Conservation (phyloP, 148 eudicot species). For the Chenopodium berlandieri region DNA sequence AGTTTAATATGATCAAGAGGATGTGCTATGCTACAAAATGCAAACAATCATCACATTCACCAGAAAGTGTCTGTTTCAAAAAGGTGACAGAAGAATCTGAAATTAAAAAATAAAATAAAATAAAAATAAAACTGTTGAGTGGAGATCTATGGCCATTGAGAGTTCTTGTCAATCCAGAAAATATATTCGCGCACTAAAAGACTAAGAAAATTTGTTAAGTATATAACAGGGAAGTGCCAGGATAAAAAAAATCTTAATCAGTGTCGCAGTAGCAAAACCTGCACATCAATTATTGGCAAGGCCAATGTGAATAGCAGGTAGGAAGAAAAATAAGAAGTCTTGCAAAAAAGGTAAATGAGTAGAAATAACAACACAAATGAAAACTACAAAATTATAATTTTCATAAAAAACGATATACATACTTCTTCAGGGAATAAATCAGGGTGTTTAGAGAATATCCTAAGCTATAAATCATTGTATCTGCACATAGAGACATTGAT, state of each 20-base stretch:
- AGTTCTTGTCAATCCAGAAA: background rate
- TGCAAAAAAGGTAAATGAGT: background rate
- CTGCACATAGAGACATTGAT: conserved; percentile 41
- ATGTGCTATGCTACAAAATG: background rate
- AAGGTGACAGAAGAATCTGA: background rate
- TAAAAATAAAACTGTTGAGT: background rate
- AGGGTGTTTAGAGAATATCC: conserved; percentile 91
- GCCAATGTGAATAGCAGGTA: background rate
- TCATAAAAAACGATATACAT: conserved; percentile 4
- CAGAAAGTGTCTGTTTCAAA: background rate
- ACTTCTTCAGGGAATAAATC: conserved; percentile 94
- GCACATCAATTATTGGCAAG: background rate
- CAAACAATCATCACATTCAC: background rate
- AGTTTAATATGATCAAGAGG: background rate
- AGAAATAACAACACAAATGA: background rate
- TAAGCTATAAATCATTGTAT: conserved; percentile 73
- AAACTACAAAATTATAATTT: background rate
- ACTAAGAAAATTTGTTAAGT: background rate
- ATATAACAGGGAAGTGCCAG: background rate
- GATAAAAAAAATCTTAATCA: background rate
- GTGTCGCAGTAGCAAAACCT: background rate
- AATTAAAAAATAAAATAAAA: background rate
- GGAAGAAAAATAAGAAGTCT: background rate
- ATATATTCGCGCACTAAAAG: background rate
- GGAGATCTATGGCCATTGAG: background rate